phyloP scores from a whole-genome alignment of 768 basidiomycete genomes.

The Pisolithus marmoratus region DNA sequence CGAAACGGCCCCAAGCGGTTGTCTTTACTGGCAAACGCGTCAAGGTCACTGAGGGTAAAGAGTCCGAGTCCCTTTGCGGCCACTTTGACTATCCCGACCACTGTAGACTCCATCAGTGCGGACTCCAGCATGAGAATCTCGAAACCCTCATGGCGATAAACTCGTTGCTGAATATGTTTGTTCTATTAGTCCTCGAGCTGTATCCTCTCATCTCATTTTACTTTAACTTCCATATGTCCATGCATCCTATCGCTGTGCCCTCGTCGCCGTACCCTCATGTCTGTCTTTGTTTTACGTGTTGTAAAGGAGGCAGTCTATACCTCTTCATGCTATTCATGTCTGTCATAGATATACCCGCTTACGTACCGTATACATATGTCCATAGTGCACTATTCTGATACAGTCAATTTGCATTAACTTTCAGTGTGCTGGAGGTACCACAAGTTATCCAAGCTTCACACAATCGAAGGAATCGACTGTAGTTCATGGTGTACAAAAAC shows the following conservation, averaged over 20 bases:
- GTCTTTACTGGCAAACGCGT: conserved; percentile 41
- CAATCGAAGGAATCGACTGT: not conserved
- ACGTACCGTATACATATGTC: not conserved
- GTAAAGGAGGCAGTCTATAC: not conserved
- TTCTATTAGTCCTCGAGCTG: conserved; percentile 12
- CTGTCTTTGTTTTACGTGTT: conserved; percentile 6
- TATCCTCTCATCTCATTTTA: conserved; percentile 9
- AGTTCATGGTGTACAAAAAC: not conserved
- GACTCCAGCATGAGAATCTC: conserved; percentile 46
- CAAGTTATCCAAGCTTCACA: too few species aligned
- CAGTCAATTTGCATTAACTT: not conserved
- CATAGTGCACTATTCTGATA: conserved; percentile 1
- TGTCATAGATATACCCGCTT: not conserved
- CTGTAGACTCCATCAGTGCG: conserved; percentile 36
- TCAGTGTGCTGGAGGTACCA: not conserved
- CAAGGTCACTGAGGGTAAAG: conserved; percentile 32
- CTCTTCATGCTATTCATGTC: not conserved
- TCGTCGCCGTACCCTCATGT: conserved; percentile 16
- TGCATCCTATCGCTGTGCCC: conserved; percentile 4
- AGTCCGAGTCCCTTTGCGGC: conserved; percentile 26
- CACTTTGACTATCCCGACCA: conserved; percentile 24
- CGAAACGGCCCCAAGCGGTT: conserved; percentile 54
- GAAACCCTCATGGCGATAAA: conserved; percentile 58
- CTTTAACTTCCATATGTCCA: conserved; percentile 4
- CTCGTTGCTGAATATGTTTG: conserved; percentile 9